These are phyloP conservation scores for Saturnispora galanensis DNA, from an alignment of 805 yeast species.

Conservation along the genomic window DNA sequence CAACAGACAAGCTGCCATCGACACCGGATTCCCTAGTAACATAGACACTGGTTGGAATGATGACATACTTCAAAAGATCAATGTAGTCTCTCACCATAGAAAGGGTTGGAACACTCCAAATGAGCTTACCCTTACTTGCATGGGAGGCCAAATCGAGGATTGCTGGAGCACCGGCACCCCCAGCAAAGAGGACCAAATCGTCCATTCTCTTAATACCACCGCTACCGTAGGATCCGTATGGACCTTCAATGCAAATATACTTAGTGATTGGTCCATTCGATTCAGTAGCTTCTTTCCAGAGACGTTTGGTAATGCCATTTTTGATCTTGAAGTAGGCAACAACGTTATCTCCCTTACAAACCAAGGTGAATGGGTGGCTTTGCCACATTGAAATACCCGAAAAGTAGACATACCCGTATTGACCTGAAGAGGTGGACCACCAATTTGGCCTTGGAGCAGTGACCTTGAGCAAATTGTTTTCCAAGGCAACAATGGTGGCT, in stretches of 20 bases:
- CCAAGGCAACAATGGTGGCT: slow-evolving; percentile 10
- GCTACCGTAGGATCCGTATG: slow-evolving; percentile 44
- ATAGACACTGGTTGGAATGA: slow-evolving; percentile 26
- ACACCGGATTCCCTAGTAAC: slow-evolving; percentile 27
- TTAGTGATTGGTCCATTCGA: not conserved
- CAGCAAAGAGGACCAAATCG: slow-evolving; percentile 48
- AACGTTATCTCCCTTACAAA: slow-evolving; percentile 30
- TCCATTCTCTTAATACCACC: slow-evolving; percentile 40
- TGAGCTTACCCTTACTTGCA: slow-evolving; percentile 31
- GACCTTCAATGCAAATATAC: slow-evolving; percentile 48
- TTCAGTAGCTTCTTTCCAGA: slow-evolving; percentile 25
- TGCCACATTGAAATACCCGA: slow-evolving; percentile 49
- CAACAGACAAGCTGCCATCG: not conserved
- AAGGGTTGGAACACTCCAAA: slow-evolving; percentile 51
- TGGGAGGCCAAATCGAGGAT: slow-evolving; percentile 30
- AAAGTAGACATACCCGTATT: slow-evolving; percentile 49
- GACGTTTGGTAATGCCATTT: slow-evolving; percentile 41
- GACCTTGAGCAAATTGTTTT: slow-evolving; percentile 32
- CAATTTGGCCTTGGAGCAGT: slow-evolving; percentile 39
- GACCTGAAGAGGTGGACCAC: slow-evolving; percentile 46
- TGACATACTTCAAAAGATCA: slow-evolving; percentile 20
- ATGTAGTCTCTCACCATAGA: slow-evolving; percentile 36
- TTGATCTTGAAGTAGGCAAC: slow-evolving; percentile 37
- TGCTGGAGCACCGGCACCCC: slow-evolving; percentile 66
- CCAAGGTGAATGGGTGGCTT: slow-evolving; percentile 61